Base-by-base conservation (phyloP, 768 basidiomycete species). In the Collybia nuda region DNA sequence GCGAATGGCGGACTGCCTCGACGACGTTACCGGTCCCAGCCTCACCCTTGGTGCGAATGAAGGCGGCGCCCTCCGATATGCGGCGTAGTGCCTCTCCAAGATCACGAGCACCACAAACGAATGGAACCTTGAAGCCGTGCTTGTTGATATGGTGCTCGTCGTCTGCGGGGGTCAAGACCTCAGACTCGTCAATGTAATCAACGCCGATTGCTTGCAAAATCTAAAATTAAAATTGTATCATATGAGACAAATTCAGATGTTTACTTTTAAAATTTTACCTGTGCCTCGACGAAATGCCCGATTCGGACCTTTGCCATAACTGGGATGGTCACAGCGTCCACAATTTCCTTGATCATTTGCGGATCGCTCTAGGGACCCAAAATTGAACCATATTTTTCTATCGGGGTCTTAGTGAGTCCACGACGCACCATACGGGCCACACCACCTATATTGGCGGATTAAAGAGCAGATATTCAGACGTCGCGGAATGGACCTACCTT, bases 31-130 rank as follows among this genome's bases (percentile, higher is more conserved):
- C 91, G 0, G 91, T 93, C 17, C 91, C 91, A 15, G 87, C 88
- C 67, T 91, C 88, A 48, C 93, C 96, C 72, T 98, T 99, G 51
- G 96, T 98, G 58, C 97, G 93, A 71, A 99, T 94, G 80, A 98
- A 94, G 0, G 97, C 93, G 1, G 96, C 96, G 40, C 97, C 97
- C 68, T 99, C 97, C 19, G 90, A 91, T 60, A 99, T 97, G 54
- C 97, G 85, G 36, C 97, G 86, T 5, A 99, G 79, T 3, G 97
- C 97, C 70, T 98, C 95, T 47, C 97, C 97, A 24, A 99, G 83
- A 68, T 96, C 87, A 48, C 91, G 87, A 51, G 93, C 91, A 50
- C 97, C 97, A 59, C 95, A 98, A 2, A 99, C 97, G 61, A 98
- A 96, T 9, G 94, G 94, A 12, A 93, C 80, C 66, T 97, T 97